These are phyloP conservation scores for Yamadazyma trypodendri DNA, from an alignment of 1,139 yeast genomes.

Conservation along the genomic window DNA sequence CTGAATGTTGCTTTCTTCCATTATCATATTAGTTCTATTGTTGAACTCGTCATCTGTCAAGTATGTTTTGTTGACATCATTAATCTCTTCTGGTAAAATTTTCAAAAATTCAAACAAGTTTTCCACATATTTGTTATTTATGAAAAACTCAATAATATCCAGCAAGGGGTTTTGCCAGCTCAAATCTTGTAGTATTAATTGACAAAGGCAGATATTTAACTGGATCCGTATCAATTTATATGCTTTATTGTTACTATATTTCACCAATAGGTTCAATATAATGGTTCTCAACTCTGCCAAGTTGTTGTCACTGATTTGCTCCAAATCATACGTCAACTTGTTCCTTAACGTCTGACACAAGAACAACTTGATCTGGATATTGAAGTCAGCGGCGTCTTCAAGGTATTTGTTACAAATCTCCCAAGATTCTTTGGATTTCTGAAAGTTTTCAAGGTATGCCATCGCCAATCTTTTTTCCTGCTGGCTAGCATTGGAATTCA, in stretches of 20 bases:
- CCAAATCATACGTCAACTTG: conserved; percentile 78
- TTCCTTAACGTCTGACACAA: conserved; percentile 89
- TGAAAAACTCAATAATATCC: conserved; percentile 61
- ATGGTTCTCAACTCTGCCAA: conserved; percentile 60
- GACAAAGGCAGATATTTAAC: conserved; percentile 76
- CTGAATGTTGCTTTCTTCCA: conserved; percentile 55
- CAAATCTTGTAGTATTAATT: conserved; percentile 73
- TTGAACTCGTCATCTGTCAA: conserved; percentile 80
- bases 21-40: conserved; percentile 61
- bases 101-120: conserved; percentile 69
- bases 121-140: conserved; percentile 24
- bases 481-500: conserved; percentile 56
- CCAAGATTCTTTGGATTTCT: conserved; percentile 78
- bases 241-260: conserved; percentile 39
- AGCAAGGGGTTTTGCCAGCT: conserved; percentile 71
- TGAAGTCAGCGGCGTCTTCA: conserved; percentile 9
- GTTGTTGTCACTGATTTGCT: conserved; percentile 60
- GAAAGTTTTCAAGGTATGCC: conserved; percentile 72
- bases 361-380: conserved; percentile 65
- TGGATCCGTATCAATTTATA: conserved; percentile 71
- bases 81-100: conserved; percentile 87
- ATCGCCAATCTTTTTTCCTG: conserved; percentile 61
- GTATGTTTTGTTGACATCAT: conserved; percentile 74
- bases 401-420: conserved; percentile 41
- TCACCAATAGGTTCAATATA: conserved; percentile 53